Conservation (phyloP, 177 flowering plant genomes). For the Vitis hybrid region DNA sequence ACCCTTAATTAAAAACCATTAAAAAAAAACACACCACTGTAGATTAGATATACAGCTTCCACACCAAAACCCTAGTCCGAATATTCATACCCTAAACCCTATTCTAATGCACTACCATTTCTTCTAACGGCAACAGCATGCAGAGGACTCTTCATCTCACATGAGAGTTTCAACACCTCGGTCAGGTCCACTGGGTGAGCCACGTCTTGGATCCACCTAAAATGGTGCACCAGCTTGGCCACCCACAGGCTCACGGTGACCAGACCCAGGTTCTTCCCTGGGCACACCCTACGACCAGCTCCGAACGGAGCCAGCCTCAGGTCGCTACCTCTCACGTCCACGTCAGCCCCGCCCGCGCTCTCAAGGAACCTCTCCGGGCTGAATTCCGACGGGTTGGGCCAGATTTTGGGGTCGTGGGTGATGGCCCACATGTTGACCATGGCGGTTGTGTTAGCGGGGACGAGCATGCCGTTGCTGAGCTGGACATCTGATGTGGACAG, state of each 20-base stretch:
- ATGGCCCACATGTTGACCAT: slow-evolving; percentile 73
- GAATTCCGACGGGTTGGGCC: slow-evolving; percentile 40
- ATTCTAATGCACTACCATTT: background rate
- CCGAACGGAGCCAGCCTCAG: slow-evolving; percentile 59
- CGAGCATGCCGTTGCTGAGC: slow-evolving; percentile 41
- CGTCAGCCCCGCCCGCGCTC: slow-evolving; percentile 16
- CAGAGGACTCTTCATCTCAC: slow-evolving; percentile 51
- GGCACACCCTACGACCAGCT: slow-evolving; percentile 55
- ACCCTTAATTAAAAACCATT: too few relatives aligned
- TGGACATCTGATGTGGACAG: slow-evolving; percentile 42
- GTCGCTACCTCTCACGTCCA: slow-evolving; percentile 45
- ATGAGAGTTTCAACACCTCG: slow-evolving; percentile 52
- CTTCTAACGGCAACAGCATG: slow-evolving; percentile 17
- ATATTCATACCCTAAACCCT: background rate
- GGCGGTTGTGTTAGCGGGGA: slow-evolving; percentile 44
- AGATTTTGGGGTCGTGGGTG: slow-evolving; percentile 38
- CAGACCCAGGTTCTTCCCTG: slow-evolving; percentile 50
- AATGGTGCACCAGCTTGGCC: slow-evolving; percentile 39
- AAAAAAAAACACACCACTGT: too few relatives aligned
- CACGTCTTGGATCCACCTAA: slow-evolving; percentile 29
- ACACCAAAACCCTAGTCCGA: background rate
- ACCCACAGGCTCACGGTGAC: slow-evolving; percentile 50
- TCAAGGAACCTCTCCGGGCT: slow-evolving; percentile 43
- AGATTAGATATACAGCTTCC: background rate
- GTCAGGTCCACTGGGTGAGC: slow-evolving; percentile 34